Evolutionary conservation across 805 yeast genomes (phyloP), one percentile per base, ranked within the genome.

Genomic region (Lipomyces yamadae): DNA sequence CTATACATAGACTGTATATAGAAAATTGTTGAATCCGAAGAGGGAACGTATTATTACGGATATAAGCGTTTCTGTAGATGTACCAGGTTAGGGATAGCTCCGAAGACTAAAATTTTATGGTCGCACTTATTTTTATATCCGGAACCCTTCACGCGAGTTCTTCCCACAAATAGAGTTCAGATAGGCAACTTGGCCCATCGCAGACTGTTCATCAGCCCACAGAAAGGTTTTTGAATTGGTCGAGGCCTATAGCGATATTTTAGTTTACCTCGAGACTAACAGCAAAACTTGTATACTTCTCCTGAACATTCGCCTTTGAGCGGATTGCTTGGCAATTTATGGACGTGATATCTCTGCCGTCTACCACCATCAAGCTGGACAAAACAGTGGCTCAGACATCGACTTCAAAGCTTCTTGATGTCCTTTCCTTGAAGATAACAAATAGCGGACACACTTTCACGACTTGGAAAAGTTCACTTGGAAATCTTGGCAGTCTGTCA

Each of bases 311-410:
- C 18, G 18, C 48, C 24, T 15, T 24, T 15, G 24, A 42, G 18
- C n/a, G 48, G 48, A 7, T 10, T 42, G 48, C n/a, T 37, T 42
- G 50, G 7, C 24, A 34, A 24, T 52, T 50, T 15, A 65, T 65
- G 68, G 68, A 62, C 45, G 61, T 59, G 24, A 65, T 65, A 39
- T 58, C 68, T 29, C 60, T 62, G 2, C 68, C 68, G 53, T 48
- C 65, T n/a, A 39, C 68, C 30, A n/a, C 69, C 7, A 29, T 60
- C 50, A 58, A 39, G 3, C 18, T 63, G 18, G 50, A 59, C 39
- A 62, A 52, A 55, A 15, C 61, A 13, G 48, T 58, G 18, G 29
- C 56, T 45, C 62, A 48, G 48, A 59, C 66, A 8, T 50, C 63
- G 37, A 59, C 60, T 13, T 56, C 70, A 37, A 61, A 57, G 34